These are phyloP conservation scores for Ceratobasidium sp. DNA, from an alignment of 1,284 basidiomycete species.

Conservation along the genomic window DNA sequence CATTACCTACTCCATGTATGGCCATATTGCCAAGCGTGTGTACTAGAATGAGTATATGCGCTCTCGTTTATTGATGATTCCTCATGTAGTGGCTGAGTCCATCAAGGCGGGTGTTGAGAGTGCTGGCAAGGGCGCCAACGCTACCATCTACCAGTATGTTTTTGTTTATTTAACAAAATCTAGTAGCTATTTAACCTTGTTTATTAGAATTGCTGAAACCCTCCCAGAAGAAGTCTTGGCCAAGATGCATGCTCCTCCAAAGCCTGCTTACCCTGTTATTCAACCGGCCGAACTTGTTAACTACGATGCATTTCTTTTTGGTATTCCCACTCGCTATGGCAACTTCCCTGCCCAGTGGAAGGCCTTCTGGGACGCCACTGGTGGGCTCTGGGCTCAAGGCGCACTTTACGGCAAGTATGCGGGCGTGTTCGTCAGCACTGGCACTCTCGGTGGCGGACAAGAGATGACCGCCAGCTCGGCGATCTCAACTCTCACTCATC, in stretches of 20 bases:
- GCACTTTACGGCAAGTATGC: slow-evolving; percentile 81
- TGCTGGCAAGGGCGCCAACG: slow-evolving; percentile 61
- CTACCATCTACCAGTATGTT: slow-evolving; percentile 75
- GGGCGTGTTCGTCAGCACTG: slow-evolving; percentile 62
- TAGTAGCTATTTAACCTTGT: background rate
- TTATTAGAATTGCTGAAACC: slow-evolving; percentile 78
- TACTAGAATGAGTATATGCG: slow-evolving; percentile 42
- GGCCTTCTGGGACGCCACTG: slow-evolving; percentile 85
- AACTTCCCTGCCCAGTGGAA: slow-evolving; percentile 74
- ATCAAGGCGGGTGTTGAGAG: slow-evolving; percentile 74
- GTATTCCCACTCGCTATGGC: slow-evolving; percentile 81
- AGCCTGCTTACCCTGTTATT: slow-evolving; percentile 73
- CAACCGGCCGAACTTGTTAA: slow-evolving; percentile 67
- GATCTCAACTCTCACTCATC: slow-evolving; percentile 80
- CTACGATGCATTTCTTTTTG: slow-evolving; percentile 67
- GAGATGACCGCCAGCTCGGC: slow-evolving; percentile 70
- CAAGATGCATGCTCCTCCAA: slow-evolving; percentile 63
- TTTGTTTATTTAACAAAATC: slow-evolving; percentile 13
- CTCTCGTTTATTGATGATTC: slow-evolving; percentile 41
- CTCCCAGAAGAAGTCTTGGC: slow-evolving; percentile 77
- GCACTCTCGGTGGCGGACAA: slow-evolving; percentile 71
- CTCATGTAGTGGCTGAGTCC: slow-evolving; percentile 72
- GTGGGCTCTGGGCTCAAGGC: slow-evolving; percentile 75
- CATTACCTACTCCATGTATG: slow-evolving; percentile 83
- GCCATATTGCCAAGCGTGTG: slow-evolving; percentile 76